Base-by-base conservation (phyloP, 169 alveolate genomes). In the Sarcocystis neurona region DNA sequence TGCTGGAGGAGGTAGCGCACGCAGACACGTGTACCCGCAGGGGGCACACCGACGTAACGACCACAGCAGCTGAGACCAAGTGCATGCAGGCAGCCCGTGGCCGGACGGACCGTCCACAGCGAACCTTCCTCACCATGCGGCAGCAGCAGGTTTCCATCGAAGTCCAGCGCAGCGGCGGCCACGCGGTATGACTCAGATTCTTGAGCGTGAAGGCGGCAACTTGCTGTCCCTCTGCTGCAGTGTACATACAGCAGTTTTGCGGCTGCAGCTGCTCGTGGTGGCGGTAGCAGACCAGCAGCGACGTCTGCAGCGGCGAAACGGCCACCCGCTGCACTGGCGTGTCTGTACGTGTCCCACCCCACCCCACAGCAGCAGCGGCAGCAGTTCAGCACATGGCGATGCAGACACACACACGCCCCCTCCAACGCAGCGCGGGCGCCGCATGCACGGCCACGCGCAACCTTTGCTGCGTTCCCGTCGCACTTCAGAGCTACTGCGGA, bases 161-260 rank as follows among this genome's bases (percentile, higher is more conserved):
- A 41, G 89, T 84, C 80, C 79, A 84, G 41, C 89, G 63, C 5
- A 84, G 80, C 20, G 89, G 89, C 15, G 89, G 89, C 89, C 89
- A 84, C 32, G 89, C 43, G 80, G 27, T 63, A 4, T 37, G 20
- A n/a, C 32, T 63, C 46, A 63, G 27, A 4, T 63, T 37, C n/a
- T 63, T 63, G 43, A 63, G 75, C 1, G 75, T 63, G 75, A 63
- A 63, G n/a, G 44, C 32, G 37, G 32, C 20, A 3, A 63, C 75
- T 63, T 63, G 27, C 43, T 63, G 44, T 15, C 75, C 75, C 20
- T 63, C 75, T 5, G 75, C 34, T 41, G 32, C 2, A 43, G 44
- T 37, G n/a, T 63, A 63, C 75, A 63, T 0, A n/a, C 75, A 63
- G 32, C 27, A 63, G 75, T 63, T 63, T 18, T 63, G 44, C 46